A percentile compares a stretch with the other conserved stretches of the same genome.
Conservation (phyloP, 2,329 filamentous ascomycete species). For the Aaosphaeria pasadenensis region DNA sequence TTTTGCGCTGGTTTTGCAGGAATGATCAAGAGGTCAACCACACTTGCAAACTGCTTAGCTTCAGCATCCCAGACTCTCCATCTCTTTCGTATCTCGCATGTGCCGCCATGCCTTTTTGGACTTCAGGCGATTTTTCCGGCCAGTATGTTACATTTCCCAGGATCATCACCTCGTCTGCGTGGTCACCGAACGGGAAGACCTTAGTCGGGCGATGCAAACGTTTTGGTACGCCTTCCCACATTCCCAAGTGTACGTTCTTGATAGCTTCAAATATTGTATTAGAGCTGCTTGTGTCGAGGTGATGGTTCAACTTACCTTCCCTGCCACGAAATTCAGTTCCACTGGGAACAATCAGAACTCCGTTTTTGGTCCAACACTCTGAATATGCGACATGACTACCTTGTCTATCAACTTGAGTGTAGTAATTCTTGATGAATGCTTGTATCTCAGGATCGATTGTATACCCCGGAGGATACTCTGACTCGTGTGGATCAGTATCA, state of each 20-base stretch:
- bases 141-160: conserved; percentile 6
- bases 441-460: conserved; percentile 6
- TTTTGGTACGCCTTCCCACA: conserved; percentile 8
- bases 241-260: conserved; percentile 3
- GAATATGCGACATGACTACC: conserved; percentile 7
- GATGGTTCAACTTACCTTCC: conserved; percentile 1
- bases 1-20: not conserved
- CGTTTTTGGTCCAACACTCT: conserved; percentile 8
- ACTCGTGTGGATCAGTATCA: conserved; percentile 4
- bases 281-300: not conserved
- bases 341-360: conserved; percentile 5
- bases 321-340: conserved; percentile 6
- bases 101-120: conserved; percentile 9
- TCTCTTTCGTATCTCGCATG: conserved; percentile 4
- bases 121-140: conserved; percentile 4
- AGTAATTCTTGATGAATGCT: conserved; percentile 8
- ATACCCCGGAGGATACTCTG: conserved; percentile 6
- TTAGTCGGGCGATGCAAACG: conserved; percentile 5
- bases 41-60: conserved; percentile 8
- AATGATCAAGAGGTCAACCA: conserved; percentile 4
- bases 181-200: conserved; percentile 4
- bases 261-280: conserved; percentile 1
- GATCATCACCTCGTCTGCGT: conserved; percentile 5
- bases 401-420: conserved; percentile 6
- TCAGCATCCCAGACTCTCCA: not conserved